Conservation (phyloP, 768 basidiomycete species). For the Mycena olivaceomarginata region DNA sequence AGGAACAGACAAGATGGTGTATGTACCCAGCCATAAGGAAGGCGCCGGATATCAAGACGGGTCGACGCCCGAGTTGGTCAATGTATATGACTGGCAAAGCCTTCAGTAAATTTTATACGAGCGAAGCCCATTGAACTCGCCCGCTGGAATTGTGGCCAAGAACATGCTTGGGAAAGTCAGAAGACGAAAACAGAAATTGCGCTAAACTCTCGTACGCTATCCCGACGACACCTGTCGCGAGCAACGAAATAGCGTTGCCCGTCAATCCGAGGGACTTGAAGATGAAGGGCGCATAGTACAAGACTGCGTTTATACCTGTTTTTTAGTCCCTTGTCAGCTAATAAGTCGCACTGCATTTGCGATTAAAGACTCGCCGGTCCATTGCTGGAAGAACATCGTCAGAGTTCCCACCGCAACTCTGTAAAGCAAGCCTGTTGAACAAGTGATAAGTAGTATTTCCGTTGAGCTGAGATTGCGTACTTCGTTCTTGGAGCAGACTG, state of each 20-base stretch:
- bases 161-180: conserved; percentile 70
- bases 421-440: conserved; percentile 70
- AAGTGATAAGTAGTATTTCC: conserved; percentile 14
- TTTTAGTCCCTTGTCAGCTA: conserved; percentile 8
- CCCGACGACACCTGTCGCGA: conserved; percentile 81
- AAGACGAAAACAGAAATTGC: neutral
- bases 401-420: conserved; percentile 76
- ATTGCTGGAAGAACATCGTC: conserved; percentile 90
- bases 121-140: neutral
- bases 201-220: conserved; percentile 72
- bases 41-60: conserved; percentile 83
- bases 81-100: conserved; percentile 78
- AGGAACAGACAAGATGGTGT: conserved; percentile 40
- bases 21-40: conserved; percentile 81
- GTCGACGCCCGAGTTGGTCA: conserved; percentile 85
- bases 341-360: neutral
- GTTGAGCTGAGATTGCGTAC: conserved; percentile 49
- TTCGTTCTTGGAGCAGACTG: conserved; percentile 73
- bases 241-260: conserved; percentile 74
- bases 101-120: neutral
- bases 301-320: conserved; percentile 80
- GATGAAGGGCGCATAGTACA: conserved; percentile 87
- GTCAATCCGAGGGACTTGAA: conserved; percentile 77
- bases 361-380: conserved; percentile 65
- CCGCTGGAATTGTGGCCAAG: conserved; percentile 80